Evolutionary conservation across 2,329 filamentous ascomycete genomes (phyloP).

Genomic region (Neonectria faginata): DNA sequence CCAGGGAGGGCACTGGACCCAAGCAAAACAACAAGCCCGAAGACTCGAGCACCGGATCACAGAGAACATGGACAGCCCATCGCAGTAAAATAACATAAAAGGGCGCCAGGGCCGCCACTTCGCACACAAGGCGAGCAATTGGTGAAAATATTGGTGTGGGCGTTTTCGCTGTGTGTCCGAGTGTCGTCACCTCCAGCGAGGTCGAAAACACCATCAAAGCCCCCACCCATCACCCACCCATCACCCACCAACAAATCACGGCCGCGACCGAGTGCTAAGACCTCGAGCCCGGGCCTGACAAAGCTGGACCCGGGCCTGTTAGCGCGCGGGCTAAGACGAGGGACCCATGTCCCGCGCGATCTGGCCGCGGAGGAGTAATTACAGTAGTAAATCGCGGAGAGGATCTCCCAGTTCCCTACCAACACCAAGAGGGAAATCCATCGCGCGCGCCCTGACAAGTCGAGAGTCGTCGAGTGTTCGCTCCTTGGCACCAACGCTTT

Average conservation of each 20-base stretch:
- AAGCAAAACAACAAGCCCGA: too few relatives aligned
- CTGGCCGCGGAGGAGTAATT: too few relatives aligned
- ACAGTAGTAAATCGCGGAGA: too few relatives aligned
- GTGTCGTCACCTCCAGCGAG: not conserved
- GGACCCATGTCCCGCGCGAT: not conserved
- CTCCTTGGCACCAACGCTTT: too few relatives aligned
- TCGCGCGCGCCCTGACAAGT: too few relatives aligned
- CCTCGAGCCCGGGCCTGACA: not conserved
- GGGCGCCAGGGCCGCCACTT: not conserved
- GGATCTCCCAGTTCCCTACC: too few relatives aligned
- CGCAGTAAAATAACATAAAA: not conserved
- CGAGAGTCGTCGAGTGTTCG: too few relatives aligned
- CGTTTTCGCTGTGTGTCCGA: not conserved
- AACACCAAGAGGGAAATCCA: too few relatives aligned
- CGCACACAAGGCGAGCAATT: not conserved
- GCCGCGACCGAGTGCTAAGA: not conserved
- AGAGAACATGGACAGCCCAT: too few relatives aligned
- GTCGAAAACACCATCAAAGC: not conserved
- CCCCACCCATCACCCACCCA: not conserved
- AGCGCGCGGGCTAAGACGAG: not conserved
- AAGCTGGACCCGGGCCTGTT: not conserved
- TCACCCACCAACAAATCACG: slow-evolving; percentile 16
- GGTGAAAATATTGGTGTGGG: not conserved
- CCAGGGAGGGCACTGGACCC: too few relatives aligned
- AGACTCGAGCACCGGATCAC: too few relatives aligned